Percentiles rank a stretch among this genome's conserved stretches.
Conservation (phyloP, 768 basidiomycete species). For the Cystofilobasidium bisporidii region DNA sequence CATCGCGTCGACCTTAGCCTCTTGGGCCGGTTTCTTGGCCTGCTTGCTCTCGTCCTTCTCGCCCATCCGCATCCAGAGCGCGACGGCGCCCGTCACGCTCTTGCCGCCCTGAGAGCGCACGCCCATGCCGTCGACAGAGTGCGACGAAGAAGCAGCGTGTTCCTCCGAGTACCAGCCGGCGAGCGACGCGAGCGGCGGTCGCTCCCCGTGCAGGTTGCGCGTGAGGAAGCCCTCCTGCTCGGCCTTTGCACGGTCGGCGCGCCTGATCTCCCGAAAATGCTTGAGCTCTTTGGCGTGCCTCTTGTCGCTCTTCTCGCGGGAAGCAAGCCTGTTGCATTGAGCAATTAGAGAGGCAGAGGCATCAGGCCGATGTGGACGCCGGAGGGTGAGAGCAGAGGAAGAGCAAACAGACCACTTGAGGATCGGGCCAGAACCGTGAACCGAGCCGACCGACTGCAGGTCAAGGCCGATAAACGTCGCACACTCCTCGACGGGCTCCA, state of each 20-base stretch:
- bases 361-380: too few relatives aligned
- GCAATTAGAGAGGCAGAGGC: too few relatives aligned
- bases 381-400: neutral
- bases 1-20: neutral
- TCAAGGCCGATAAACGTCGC: constrained; percentile 33
- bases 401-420: constrained; percentile 26
- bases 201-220: constrained; percentile 35
- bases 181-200: constrained; percentile 36
- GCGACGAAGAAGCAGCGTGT: constrained; percentile 34
- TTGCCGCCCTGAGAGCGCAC: neutral
- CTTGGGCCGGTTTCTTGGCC: neutral
- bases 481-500: constrained; percentile 34
- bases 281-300: constrained; percentile 35
- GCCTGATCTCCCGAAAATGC: constrained; percentile 33
- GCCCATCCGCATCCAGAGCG: constrained; percentile 14
- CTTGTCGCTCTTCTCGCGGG: constrained; percentile 37
- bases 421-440: constrained; percentile 39
- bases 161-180: constrained; percentile 34
- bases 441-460: constrained; percentile 35
- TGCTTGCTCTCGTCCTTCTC: constrained; percentile 12
- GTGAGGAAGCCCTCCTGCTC: constrained; percentile 37
- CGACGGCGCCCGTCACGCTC: constrained; percentile 2
- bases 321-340: constrained; percentile 32
- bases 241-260: constrained; percentile 34
- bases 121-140: constrained; percentile 38